Evolutionary conservation across 495 filamentous ascomycete species (phyloP).

Genomic region (Neurospora pannonica): DNA sequence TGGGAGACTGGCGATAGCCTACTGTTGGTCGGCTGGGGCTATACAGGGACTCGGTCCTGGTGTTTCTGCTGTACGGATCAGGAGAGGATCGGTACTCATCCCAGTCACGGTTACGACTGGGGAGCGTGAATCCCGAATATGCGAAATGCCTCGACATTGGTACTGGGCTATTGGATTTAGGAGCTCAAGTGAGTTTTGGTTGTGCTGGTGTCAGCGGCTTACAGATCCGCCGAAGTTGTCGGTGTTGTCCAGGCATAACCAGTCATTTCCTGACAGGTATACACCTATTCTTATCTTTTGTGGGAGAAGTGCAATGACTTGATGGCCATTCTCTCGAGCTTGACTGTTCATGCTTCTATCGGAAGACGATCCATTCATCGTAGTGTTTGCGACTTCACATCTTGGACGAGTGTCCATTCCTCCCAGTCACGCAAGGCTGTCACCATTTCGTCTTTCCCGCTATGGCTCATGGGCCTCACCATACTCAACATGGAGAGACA

Average conservation of each 20-base stretch:
- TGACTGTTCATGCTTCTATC: neutral
- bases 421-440: neutral
- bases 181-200: neutral
- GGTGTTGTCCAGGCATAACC: neutral
- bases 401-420: neutral
- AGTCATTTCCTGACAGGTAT: neutral
- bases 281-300: neutral
- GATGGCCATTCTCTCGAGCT: neutral
- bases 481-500: neutral
- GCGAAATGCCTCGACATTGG: neutral
- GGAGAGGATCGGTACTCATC: neutral
- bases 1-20: neutral
- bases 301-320: neutral
- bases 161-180: fast-evolving
- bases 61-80: neutral
- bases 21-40: neutral
- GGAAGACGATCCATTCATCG: neutral
- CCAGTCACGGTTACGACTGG: neutral
- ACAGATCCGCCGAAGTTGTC: neutral
- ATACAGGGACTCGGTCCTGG: neutral
- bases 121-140: neutral
- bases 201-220: neutral
- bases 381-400: neutral
- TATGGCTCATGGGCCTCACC: neutral
- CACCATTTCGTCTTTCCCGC: neutral